Evolutionary conservation across 306 rosid species (phyloP).

Genomic region (Urtica urens): DNA sequence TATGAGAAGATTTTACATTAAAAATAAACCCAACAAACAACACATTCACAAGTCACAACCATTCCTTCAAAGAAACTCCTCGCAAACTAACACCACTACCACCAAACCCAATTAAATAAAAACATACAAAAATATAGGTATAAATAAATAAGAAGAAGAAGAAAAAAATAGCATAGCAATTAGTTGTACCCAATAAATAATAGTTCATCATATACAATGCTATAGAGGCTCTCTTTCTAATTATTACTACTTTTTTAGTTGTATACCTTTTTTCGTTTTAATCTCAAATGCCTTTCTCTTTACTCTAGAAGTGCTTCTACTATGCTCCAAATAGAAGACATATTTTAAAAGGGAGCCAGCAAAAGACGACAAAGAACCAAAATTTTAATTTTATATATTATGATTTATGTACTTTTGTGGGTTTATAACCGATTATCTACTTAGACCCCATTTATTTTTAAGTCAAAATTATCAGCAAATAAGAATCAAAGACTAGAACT

Average conservation of each 20-base stretch:
- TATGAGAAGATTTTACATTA: conserved; percentile 33
- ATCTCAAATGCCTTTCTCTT: conserved; percentile 30
- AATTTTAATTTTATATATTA: neutral
- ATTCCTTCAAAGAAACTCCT: conserved; percentile 81
- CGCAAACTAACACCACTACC: conserved; percentile 83
- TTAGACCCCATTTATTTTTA: neutral
- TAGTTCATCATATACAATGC: conserved; percentile 20
- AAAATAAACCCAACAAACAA: conserved; percentile 49
- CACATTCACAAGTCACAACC: conserved; percentile 25
- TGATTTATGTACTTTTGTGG: neutral
- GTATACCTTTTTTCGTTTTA: conserved; percentile 9
- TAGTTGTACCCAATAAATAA: conserved; percentile 14
- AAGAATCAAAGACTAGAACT: conserved; percentile 1
- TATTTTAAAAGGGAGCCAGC: conserved; percentile 23
- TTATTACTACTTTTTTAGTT: conserved; percentile 5
- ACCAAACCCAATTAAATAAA: conserved; percentile 46
- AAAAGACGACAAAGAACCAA: conserved; percentile 13
- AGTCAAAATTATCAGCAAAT: neutral
- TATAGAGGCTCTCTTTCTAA: conserved; percentile 19
- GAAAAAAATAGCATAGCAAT: conserved; percentile 4
- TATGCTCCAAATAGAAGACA: conserved; percentile 11
- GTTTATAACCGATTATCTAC: neutral
- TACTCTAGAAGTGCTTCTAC: conserved; percentile 26
- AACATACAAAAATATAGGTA: neutral
- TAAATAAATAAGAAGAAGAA: conserved; percentile 1